Base-by-base conservation (phyloP, 805 yeast genomes). In the Cyberlindnera nakhonratchasimensis region DNA sequence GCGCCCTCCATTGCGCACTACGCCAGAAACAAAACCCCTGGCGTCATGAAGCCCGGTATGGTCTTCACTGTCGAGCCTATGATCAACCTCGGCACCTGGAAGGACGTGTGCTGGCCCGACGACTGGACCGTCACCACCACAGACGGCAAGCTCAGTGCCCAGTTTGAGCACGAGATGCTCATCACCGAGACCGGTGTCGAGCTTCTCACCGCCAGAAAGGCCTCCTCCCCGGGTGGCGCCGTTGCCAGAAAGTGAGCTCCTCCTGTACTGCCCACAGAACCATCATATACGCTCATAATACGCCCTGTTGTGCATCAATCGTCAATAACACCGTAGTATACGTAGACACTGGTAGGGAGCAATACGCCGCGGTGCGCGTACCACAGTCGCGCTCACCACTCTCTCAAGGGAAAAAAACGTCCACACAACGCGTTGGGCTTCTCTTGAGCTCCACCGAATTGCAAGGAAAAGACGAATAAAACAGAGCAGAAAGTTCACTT, bases 1-100 rank as follows among this genome's bases (percentile, higher is more conserved):
- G 82, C 88, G 35, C 99, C 99, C 29, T 86, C 81, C 53, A 78
- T 93, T 41, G 96, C 97, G 3, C 99, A 93, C 64, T 93, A 93
- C 60, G 95, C 93, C 18, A 82, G 80, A 54, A 93, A 90, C 69
- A 91, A 91, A 69, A 86, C 96, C 7, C 74, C 90, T 35, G 99
- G 99, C 45, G 80, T 87, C 34, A 90, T 93, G 70, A 87, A 87
- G 62, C 91, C 96, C 18, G 99, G 99, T 18, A 86, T 90, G 83
- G 88, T 86, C 12, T 93, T 93, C 71, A 93, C 99, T 18, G 87
- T 93, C 44, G 99, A 93, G 67, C 99, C 99, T 34, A 93, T 93
- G 99, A 77, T 93, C 53, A 85, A 87, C 60, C 69, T 80, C 51
- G 99, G 99, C 8, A 69, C 83, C 0, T 83, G 77, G 69, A 77